Evolutionary conservation across 441 rosid species (phyloP).

Genomic region (Gossypium davidsonii): DNA sequence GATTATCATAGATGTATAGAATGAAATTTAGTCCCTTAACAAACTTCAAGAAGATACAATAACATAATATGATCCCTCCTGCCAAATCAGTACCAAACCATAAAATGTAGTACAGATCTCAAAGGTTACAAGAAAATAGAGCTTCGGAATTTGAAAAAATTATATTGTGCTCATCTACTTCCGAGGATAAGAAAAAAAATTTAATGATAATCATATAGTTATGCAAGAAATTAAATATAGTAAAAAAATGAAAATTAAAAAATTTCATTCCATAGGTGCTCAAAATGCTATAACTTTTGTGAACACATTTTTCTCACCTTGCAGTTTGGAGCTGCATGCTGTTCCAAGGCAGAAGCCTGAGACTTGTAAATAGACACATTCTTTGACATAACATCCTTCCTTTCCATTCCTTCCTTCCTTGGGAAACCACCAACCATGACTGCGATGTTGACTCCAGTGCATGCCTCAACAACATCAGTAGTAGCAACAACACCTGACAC

Average conservation of each 20-base stretch:
- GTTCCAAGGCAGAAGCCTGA: conserved; percentile 88
- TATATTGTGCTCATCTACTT: not conserved
- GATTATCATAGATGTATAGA: too few relatives aligned
- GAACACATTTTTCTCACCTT: conserved; percentile 43
- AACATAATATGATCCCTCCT: too few relatives aligned
- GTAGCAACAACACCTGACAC: conserved; percentile 84
- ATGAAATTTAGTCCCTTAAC: too few relatives aligned
- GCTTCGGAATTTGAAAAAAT: not conserved
- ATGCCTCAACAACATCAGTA: conserved; percentile 84
- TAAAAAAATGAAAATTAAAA: not conserved
- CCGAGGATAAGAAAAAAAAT: not conserved
- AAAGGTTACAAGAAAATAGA: not conserved
- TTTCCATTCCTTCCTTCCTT: conserved; percentile 95
- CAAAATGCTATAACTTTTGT: not conserved
- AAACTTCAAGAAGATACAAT: too few relatives aligned
- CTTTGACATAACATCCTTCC: conserved; percentile 91
- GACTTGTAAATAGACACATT: conserved; percentile 93
- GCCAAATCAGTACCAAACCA: too few relatives aligned
- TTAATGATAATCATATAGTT: not conserved
- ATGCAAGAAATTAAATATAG: not conserved
- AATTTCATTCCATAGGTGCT: not conserved
- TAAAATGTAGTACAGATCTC: too few relatives aligned
- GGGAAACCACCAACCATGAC: conserved; percentile 99
- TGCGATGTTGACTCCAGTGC: conserved; percentile 80
- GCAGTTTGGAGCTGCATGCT: conserved; percentile 85